Evolutionary conservation across 345 rosid species (phyloP).

Genomic region (Citropsis articulata): DNA sequence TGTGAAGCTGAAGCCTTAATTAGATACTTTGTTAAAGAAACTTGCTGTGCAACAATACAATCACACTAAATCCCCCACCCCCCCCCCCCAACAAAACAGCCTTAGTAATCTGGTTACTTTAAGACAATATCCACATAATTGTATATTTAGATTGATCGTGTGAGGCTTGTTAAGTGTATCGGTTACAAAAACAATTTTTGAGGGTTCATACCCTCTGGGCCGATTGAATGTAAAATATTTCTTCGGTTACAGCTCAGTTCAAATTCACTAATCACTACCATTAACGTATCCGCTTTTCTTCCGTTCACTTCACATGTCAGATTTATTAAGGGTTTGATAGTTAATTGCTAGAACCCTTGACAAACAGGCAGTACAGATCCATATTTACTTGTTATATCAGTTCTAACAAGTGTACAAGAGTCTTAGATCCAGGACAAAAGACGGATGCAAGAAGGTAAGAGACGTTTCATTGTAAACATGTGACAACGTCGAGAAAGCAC

Average conservation of each 20-base stretch:
- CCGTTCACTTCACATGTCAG: no score
- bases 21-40: not conserved
- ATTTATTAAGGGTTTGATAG: not conserved
- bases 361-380: not conserved
- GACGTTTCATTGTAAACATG: no score
- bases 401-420: not conserved
- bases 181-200: not conserved
- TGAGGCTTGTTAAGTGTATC: not conserved
- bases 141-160: not conserved
- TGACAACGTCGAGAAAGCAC: no score
- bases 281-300: not conserved
- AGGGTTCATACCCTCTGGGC: not conserved
- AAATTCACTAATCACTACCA: not conserved
- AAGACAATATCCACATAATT: not conserved
- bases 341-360: not conserved
- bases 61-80: not conserved
- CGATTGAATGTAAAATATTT: no score
- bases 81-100: accelerated
- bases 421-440: not conserved
- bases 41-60: not conserved
- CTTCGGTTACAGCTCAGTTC: not conserved
- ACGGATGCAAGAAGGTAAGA: no score
- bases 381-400: no score
- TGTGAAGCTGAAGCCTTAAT: not conserved
- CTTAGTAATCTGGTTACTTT: not conserved